These are phyloP conservation scores for Aspergillus pseudoviridinutans DNA, from an alignment of 2,329 filamentous ascomycete genomes.

Conservation along the genomic window DNA sequence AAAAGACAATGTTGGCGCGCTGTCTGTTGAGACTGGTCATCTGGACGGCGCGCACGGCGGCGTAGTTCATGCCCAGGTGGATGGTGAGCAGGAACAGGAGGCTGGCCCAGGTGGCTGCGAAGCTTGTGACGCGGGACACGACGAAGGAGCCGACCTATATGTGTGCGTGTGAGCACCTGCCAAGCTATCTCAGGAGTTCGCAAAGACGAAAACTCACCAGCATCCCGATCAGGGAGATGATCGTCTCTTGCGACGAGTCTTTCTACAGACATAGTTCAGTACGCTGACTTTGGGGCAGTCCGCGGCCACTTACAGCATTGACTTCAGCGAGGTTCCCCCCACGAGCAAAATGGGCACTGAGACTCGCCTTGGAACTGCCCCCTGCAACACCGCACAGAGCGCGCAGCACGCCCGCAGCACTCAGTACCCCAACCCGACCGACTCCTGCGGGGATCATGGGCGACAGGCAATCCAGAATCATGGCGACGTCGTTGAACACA, in stretches of 20 bases:
- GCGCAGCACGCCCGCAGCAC: conserved; percentile 58
- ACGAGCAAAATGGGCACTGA: conserved; percentile 87
- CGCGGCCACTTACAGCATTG: conserved; percentile 62
- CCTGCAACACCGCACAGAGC: conserved; percentile 85
- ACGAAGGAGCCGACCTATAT: conserved; percentile 68
- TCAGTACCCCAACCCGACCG: conserved; percentile 53
- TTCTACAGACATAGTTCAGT: conserved; percentile 46
- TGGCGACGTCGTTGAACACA: conserved; percentile 80
- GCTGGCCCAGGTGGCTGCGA: conserved; percentile 67
- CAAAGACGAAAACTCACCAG: conserved; percentile 46
- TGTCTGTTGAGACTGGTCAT: conserved; percentile 85
- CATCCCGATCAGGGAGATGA: conserved; percentile 85
- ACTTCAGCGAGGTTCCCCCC: conserved; percentile 86
- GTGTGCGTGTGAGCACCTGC: not conserved
- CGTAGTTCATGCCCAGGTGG: conserved; percentile 82
- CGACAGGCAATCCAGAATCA: conserved; percentile 79
- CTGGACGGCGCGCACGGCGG: conserved; percentile 76
- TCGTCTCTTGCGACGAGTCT: conserved; percentile 92
- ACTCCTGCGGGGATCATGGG: conserved; percentile 63
- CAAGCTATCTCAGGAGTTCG: not conserved
- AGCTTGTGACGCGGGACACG: conserved; percentile 69
- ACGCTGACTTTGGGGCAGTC: not conserved
- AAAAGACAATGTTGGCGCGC: conserved; percentile 73
- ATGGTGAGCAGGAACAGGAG: conserved; percentile 68
- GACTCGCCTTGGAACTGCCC: conserved; percentile 80